Evolutionary conservation across 1,284 basidiomycete species (phyloP).

Genomic region (Flammula alnicola): DNA sequence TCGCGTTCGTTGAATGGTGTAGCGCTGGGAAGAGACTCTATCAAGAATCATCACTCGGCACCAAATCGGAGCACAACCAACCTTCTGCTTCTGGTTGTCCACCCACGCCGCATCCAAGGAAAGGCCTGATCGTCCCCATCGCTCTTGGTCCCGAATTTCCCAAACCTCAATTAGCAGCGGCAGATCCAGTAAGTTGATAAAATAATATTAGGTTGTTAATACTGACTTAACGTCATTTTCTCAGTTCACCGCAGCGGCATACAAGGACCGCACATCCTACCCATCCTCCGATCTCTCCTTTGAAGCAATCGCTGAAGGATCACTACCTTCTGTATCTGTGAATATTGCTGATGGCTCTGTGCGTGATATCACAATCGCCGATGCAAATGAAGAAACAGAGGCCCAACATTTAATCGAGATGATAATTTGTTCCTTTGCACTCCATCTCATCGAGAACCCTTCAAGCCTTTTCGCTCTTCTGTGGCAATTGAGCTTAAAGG

Average conservation of each 20-base stretch:
- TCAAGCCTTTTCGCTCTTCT: conserved; percentile 69
- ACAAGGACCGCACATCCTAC: conserved; percentile 35
- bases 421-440: conserved; percentile 72
- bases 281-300: conserved; percentile 38
- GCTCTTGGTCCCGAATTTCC: conserved; percentile 31
- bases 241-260: conserved; percentile 39
- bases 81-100: not conserved
- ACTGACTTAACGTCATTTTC: conserved; percentile 2
- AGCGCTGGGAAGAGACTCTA: conserved; percentile 30
- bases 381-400: conserved; percentile 9
- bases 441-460: conserved; percentile 67
- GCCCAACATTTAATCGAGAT: conserved; percentile 49
- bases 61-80: not conserved
- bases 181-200: conserved; percentile 35
- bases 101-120: conserved; percentile 21
- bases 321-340: conserved; percentile 26
- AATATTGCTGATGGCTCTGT: conserved; percentile 11
- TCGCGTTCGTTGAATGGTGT: conserved; percentile 43
- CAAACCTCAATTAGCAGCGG: conserved; percentile 34
- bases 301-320: conserved; percentile 38
- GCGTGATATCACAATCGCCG: conserved; percentile 2
- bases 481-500: conserved; percentile 64
- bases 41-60: conserved; percentile 3
- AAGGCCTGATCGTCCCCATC: conserved; percentile 20
- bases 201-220: conserved; percentile 4